These are phyloP conservation scores for Pharus latifolius DNA, from an alignment of 176 grass and related monocot genomes.

Conservation along the genomic window DNA sequence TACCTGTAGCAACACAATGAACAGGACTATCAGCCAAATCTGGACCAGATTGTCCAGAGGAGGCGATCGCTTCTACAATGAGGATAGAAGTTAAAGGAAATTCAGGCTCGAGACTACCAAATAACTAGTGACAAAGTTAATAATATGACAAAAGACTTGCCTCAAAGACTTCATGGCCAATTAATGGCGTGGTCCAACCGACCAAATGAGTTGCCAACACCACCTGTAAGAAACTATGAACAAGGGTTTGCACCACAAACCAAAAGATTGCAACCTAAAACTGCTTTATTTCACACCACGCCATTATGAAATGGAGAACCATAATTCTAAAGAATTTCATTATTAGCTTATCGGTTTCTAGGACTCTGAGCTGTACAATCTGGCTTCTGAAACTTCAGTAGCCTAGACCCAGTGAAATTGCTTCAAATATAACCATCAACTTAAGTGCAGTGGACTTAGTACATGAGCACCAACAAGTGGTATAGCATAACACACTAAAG, in stretches of 20 bases:
- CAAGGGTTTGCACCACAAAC: not conserved
- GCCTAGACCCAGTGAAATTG: not conserved
- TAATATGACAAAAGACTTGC: slow-evolving; percentile 22
- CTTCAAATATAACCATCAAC: not conserved
- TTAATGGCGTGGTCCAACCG: slow-evolving; percentile 82
- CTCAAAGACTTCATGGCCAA: slow-evolving; percentile 95
- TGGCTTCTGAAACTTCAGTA: not conserved
- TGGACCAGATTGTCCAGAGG: slow-evolving; percentile 88
- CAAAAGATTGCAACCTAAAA: not conserved
- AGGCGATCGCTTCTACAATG: slow-evolving; percentile 63
- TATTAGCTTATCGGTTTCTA: not conserved
- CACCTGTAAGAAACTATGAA: slow-evolving; percentile 36
- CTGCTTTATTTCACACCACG: not conserved
- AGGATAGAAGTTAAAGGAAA: not conserved
- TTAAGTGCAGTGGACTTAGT: not conserved
- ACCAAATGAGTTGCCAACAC: slow-evolving; percentile 75
- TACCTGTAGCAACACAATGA: slow-evolving; percentile 95
- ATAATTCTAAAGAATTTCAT: not conserved
- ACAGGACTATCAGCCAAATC: slow-evolving; percentile 88
- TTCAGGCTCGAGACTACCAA: not conserved
- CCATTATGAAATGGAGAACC: not conserved
- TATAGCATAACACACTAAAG: not conserved
- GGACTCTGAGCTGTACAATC: not conserved
- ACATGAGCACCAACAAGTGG: not conserved
- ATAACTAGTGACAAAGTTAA: not conserved